These are phyloP conservation scores for Aspergillus amoenus DNA, from an alignment of 2,329 filamentous ascomycete species.

Conservation along the genomic window DNA sequence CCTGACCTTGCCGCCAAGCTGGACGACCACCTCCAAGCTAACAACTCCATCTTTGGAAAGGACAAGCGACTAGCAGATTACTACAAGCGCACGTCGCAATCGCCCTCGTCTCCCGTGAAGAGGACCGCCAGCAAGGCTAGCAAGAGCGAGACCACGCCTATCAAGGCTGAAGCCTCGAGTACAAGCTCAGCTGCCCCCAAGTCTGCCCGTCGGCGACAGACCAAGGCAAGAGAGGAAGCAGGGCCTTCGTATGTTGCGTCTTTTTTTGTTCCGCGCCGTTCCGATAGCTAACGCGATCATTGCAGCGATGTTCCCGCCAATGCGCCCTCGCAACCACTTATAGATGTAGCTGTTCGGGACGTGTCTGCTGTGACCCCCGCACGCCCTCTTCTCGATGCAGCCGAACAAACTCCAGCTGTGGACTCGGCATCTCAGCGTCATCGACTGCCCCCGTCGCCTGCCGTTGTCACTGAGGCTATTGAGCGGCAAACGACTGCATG, in stretches of 20 bases:
- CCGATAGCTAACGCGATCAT: background rate
- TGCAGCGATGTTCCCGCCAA: constrained; percentile 16
- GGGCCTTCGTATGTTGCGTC: constrained; percentile 22
- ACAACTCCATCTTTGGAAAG: constrained; percentile 63
- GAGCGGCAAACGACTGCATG: constrained; percentile 58
- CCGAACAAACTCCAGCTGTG: constrained; percentile 16
- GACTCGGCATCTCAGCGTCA: background rate
- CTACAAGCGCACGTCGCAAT: constrained; percentile 58
- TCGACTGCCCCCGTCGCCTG: constrained; percentile 39
- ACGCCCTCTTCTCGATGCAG: constrained; percentile 1
- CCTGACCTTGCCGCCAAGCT: constrained; percentile 73
- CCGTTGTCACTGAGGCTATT: constrained; percentile 64
- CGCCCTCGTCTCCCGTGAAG: constrained; percentile 50
- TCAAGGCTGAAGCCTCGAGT: constrained; percentile 13
- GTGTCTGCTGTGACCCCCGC: background rate
- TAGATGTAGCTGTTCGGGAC: background rate
- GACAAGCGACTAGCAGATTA: constrained; percentile 70
- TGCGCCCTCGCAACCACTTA: background rate
- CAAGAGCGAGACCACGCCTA: constrained; percentile 35
- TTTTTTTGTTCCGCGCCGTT: background rate
- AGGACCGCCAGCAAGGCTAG: constrained; percentile 43
- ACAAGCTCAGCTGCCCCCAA: constrained; percentile 22
- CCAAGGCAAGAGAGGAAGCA: constrained; percentile 30
- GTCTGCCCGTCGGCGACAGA: constrained; percentile 38
- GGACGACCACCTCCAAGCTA: constrained; percentile 69